Evolutionary conservation across 2,329 filamentous ascomycete species (phyloP).

Genomic region (Phaeosphaeriaceae sp.): DNA sequence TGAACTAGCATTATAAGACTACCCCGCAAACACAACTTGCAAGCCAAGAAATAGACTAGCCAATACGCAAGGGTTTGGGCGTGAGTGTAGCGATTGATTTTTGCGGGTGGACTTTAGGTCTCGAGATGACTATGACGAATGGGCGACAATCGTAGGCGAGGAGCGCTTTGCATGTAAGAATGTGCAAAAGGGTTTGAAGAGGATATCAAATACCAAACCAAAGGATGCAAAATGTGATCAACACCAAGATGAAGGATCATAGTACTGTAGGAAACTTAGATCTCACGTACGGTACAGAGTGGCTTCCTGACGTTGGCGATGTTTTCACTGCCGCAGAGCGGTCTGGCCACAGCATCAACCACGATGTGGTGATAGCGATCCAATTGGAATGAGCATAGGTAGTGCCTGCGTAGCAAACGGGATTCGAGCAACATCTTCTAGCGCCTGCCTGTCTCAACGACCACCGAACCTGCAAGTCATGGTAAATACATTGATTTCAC

Average conservation of each 20-base stretch:
- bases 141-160: constrained; percentile 61
- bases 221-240: constrained; percentile 52
- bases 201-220: constrained; percentile 52
- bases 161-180: constrained; percentile 60
- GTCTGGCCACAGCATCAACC: constrained; percentile 58
- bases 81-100: constrained; percentile 55
- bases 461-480: constrained; percentile 60
- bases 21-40: constrained; percentile 47
- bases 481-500: constrained; percentile 52
- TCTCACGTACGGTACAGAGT: constrained; percentile 57
- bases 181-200: constrained; percentile 57
- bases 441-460: constrained; percentile 53
- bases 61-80: constrained; percentile 56
- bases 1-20: constrained; percentile 58
- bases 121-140: constrained; percentile 64
- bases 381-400: constrained; percentile 60
- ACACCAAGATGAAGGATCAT: constrained; percentile 53
- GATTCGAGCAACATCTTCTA: constrained; percentile 57
- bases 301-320: constrained; percentile 60
- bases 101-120: constrained; percentile 58
- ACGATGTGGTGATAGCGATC: constrained; percentile 64
- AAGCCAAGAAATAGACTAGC: constrained; percentile 49
- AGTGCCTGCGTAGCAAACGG: constrained; percentile 60
- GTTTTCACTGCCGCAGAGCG: constrained; percentile 52
- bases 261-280: constrained; percentile 57